These are phyloP conservation scores for Saccharomyces mikatae DNA, from an alignment of 805 yeast species.

Conservation along the genomic window DNA sequence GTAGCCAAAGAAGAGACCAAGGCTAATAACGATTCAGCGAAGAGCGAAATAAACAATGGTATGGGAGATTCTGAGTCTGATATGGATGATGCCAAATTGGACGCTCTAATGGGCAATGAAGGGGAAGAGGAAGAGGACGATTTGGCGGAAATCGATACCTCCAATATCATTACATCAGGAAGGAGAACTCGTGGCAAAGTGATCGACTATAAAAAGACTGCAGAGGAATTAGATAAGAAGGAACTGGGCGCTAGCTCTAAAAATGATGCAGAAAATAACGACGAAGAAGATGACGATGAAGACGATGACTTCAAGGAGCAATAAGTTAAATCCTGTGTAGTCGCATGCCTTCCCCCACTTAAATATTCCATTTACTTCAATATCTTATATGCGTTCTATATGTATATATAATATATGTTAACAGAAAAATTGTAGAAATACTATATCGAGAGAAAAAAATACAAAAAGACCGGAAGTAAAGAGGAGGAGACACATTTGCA, in stretches of 20 bases:
- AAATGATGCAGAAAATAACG: slow-evolving; percentile 38
- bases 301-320: slow-evolving; percentile 19
- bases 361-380: not conserved
- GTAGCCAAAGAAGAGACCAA: slow-evolving; percentile 48
- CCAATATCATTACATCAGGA: slow-evolving; percentile 77
- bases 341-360: not conserved
- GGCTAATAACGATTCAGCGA: slow-evolving; percentile 27
- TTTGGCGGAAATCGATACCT: slow-evolving; percentile 66
- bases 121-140: slow-evolving; percentile 76
- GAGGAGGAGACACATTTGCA: not conserved
- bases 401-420: not conserved
- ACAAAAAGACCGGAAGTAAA: not conserved
- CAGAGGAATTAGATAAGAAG: slow-evolving; percentile 52
- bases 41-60: slow-evolving; percentile 26
- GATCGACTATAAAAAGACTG: slow-evolving; percentile 77
- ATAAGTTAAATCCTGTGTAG: not conserved
- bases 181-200: slow-evolving; percentile 87
- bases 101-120: slow-evolving; percentile 39
- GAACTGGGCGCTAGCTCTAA: slow-evolving; percentile 29
- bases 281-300: slow-evolving; percentile 30
- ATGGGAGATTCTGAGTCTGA: slow-evolving; percentile 40
- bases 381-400: not conserved
- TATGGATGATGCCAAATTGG: slow-evolving; percentile 45
- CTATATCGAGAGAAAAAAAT: not conserved
- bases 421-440: not conserved